Percentiles rank a stretch among this genome's conserved stretches.
Evolutionary conservation across 1,284 basidiomycete genomes (phyloP).

Genomic region (Trametes versicolor): DNA sequence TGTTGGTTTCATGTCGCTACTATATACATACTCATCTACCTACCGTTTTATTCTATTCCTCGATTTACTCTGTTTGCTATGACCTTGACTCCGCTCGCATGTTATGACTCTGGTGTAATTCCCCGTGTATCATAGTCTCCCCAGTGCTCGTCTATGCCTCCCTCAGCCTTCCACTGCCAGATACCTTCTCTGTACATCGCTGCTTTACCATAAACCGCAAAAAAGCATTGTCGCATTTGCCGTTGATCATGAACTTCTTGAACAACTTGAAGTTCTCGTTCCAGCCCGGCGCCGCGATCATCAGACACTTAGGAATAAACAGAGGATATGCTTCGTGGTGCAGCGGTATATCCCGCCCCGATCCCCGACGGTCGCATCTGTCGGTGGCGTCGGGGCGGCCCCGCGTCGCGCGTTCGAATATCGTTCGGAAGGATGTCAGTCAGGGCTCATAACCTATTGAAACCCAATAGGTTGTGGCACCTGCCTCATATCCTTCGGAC

Average conservation of each 20-base stretch:
- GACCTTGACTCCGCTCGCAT: background rate
- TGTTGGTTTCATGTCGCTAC: background rate
- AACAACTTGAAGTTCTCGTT: too few species aligned
- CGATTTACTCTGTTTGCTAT: background rate
- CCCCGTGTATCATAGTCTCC: background rate
- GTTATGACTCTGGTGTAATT: background rate
- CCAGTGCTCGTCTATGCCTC: too few species aligned
- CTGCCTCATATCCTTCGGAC: conserved; percentile 14
- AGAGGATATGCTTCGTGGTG: background rate
- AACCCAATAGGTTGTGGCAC: conserved; percentile 26
- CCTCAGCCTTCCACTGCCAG: background rate
- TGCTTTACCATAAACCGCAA: too few species aligned
- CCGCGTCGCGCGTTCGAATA: conserved; percentile 14
- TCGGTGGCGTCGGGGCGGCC: background rate
- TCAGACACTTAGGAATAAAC: too few species aligned
- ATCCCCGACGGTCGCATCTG: background rate
- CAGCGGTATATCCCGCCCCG: background rate
- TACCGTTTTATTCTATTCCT: background rate
- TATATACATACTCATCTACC: background rate
- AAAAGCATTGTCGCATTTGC: too few species aligned
- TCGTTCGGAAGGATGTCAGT: conserved; percentile 12
- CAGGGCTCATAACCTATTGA: conserved; percentile 34
- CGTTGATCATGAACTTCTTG: too few species aligned
- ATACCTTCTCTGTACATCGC: too few species aligned
- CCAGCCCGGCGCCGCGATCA: too few species aligned